Base-by-base conservation (phyloP, 139 green algal species). In the Volvox africanus region DNA sequence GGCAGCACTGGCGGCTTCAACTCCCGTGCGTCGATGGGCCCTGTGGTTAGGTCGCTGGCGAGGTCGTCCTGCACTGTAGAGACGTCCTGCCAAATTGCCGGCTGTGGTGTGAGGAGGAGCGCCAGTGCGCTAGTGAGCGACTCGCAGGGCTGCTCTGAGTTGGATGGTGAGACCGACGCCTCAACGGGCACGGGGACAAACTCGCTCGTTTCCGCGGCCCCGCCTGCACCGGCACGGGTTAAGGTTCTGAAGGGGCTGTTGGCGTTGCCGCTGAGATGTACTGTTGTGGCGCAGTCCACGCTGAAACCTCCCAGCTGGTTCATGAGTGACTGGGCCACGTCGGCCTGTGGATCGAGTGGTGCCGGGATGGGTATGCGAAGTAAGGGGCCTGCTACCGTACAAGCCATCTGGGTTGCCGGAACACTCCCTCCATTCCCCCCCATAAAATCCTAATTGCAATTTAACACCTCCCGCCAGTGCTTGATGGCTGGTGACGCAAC, bases 241-340 rank as follows among this genome's bases (percentile, higher is more conserved):
- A 33, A 2, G 24, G 20, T 30, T 21, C 9, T 79, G 71, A n/a
- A 19, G 18, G 30, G 19, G 21, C 28, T 67, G 78, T 12, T 14
- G 78, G 12, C 78, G 36, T 13, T 12, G 35, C 18, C 36, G 78
- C 50, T 20, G 50, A 50, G 24, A 16, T 35, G 32, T n/a, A 61
- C 22, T 26, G 80, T 33, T 22, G 18, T 13, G 30, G 79, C 26
- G 26, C 24, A n/a, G 30, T 32, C 30, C 61, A 16, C 9, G 61
- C 22, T 26, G 35, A 28, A 69, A 20, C n/a, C 35, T 16, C 86
- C 86, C 75, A 90, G 86, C 75, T 90, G 86, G 11, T 61, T 67
- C 86, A 90, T 90, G 19, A 90, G 86, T 12, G 30, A 32, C 17
- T 69, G 86, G 0, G 75, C 75, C 32, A 90, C 86, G 13, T 90